Evolutionary conservation across 2,329 filamentous ascomycete genomes (phyloP).

Genomic region (Talaromyces sp.): DNA sequence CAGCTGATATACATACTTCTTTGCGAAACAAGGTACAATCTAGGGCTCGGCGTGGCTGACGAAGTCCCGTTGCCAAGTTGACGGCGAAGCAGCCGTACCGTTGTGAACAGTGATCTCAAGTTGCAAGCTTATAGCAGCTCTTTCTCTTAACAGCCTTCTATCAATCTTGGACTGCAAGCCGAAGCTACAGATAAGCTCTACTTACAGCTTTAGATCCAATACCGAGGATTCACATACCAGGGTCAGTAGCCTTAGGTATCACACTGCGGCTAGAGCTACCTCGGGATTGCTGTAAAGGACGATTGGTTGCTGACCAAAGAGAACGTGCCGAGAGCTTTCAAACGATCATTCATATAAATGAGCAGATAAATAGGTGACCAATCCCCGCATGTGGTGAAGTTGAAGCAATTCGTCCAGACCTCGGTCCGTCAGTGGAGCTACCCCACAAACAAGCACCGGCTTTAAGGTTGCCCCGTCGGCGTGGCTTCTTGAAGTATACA

Average conservation of each 20-base stretch:
- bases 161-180: neutral
- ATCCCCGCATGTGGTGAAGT: neutral
- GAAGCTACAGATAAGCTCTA: neutral
- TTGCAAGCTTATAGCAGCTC: neutral
- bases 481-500: neutral
- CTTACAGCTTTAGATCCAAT: neutral
- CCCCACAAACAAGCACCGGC: constrained; percentile 6
- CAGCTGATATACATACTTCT: neutral
- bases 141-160: neutral
- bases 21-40: neutral
- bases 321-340: neutral
- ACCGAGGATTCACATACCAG: neutral
- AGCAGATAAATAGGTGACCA: neutral
- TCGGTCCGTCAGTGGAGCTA: constrained; percentile 12
- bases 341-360: too few species aligned
- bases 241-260: neutral
- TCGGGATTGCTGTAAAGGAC: neutral
- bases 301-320: neutral
- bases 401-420: neutral
- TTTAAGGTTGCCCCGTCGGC: neutral
- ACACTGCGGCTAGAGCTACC: neutral
- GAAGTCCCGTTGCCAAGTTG: neutral
- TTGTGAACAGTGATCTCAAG: neutral
- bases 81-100: neutral
- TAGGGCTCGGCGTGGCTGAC: neutral